phyloP scores from a whole-genome alignment of 192 early-diverging fungal genomes.

The Umbelopsis ramanniana region DNA sequence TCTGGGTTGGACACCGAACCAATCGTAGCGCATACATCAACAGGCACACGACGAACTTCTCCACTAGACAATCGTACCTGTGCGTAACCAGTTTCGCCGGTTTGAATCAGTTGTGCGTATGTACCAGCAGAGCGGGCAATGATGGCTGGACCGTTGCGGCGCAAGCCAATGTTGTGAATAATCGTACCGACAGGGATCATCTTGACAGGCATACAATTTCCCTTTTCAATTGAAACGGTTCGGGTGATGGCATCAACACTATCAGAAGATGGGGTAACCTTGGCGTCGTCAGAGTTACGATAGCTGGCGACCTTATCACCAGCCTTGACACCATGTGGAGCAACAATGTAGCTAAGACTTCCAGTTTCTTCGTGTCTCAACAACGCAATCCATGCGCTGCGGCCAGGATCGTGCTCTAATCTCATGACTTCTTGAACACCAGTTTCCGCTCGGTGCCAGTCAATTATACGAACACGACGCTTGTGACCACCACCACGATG shows the following conservation, averaged over 20 bases:
- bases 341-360: slow-evolving; percentile 85
- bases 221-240: slow-evolving; percentile 66
- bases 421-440: slow-evolving; percentile 84
- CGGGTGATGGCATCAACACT: slow-evolving; percentile 37
- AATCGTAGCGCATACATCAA: slow-evolving; percentile 88
- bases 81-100: slow-evolving; percentile 74
- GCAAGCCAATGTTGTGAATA: slow-evolving; percentile 86
- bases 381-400: slow-evolving; percentile 85
- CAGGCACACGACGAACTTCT: slow-evolving; percentile 85
- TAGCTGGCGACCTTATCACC: slow-evolving; percentile 56
- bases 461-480: slow-evolving; percentile 82
- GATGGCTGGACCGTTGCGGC: slow-evolving; percentile 74
- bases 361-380: slow-evolving; percentile 78
- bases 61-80: slow-evolving; percentile 86
- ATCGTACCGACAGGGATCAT: slow-evolving; percentile 93
- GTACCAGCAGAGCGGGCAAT: slow-evolving; percentile 87
- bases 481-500: slow-evolving; percentile 95
- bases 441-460: slow-evolving; percentile 77
- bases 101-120: slow-evolving; percentile 83
- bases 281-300: slow-evolving; percentile 15
- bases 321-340: slow-evolving; percentile 73
- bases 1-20: slow-evolving; percentile 89
- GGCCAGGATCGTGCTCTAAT: slow-evolving; percentile 95
- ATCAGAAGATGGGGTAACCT: not conserved
- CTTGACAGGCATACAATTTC: slow-evolving; percentile 88